These are phyloP conservation scores for Elsinoe perseae DNA, from an alignment of 2,329 filamentous ascomycete genomes.

Conservation along the genomic window DNA sequence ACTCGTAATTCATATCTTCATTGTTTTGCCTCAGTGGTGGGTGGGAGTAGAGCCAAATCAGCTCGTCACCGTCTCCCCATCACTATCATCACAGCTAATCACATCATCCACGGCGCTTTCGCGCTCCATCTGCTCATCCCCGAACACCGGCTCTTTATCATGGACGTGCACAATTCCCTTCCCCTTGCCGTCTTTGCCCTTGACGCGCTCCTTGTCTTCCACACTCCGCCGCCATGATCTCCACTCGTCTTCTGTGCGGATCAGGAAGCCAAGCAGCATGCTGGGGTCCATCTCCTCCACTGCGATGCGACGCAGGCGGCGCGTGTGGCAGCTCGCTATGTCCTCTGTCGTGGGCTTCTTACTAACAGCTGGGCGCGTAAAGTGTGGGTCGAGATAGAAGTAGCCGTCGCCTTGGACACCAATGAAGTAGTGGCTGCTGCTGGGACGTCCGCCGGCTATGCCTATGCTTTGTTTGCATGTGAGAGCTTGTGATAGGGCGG, in stretches of 20 bases:
- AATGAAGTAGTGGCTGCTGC: constrained; percentile 75
- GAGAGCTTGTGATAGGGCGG: constrained; percentile 75
- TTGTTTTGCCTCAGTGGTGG: not conserved
- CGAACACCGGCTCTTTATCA: constrained; percentile 53
- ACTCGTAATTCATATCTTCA: constrained; percentile 4
- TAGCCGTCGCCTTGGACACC: constrained; percentile 67
- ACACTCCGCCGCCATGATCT: constrained; percentile 70
- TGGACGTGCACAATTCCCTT: constrained; percentile 83
- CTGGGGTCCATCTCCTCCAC: constrained; percentile 94
- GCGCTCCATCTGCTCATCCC: constrained; percentile 42
- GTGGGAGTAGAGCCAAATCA: too few relatives aligned
- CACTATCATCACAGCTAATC: constrained; percentile 70
- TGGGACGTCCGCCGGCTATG: constrained; percentile 89
- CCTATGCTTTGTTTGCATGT: constrained; percentile 90
- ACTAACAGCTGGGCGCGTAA: constrained; percentile 67
- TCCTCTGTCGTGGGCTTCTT: constrained; percentile 57
- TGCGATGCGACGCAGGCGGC: constrained; percentile 71
- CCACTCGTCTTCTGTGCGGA: constrained; percentile 77
- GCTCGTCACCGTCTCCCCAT: constrained; percentile 23
- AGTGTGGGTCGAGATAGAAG: constrained; percentile 93
- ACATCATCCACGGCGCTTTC: constrained; percentile 80
- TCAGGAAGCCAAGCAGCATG: constrained; percentile 92
- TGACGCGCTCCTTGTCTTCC: constrained; percentile 39
- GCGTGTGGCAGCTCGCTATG: constrained; percentile 76
- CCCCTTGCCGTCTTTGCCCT: constrained; percentile 46